These are phyloP conservation scores for Oropetium thomaeum DNA, from an alignment of 176 grass and related monocot species.

Conservation along the genomic window DNA sequence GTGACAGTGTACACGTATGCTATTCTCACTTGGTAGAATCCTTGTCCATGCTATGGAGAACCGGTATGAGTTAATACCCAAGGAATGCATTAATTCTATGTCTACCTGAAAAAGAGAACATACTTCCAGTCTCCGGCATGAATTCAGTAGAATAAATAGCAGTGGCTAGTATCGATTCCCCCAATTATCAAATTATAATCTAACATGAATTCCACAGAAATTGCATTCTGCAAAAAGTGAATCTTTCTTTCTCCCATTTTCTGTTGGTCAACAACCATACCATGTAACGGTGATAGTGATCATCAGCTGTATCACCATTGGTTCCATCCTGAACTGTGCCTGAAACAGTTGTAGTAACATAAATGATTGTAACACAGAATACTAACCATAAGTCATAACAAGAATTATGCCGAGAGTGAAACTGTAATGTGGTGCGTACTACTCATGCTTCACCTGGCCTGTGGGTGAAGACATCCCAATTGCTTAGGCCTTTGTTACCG, in stretches of 20 bases:
- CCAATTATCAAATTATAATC: too few species aligned
- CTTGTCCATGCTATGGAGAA: constrained; percentile 81
- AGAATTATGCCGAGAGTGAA: neutral
- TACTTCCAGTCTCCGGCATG: too few species aligned
- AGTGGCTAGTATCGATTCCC: too few species aligned
- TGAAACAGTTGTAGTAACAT: neutral
- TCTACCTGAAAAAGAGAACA: constrained; percentile 44
- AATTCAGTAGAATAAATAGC: too few species aligned
- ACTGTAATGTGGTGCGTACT: neutral
- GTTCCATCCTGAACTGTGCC: constrained; percentile 42
- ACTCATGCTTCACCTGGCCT: constrained; percentile 16
- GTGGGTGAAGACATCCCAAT: constrained; percentile 77
- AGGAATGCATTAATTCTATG: constrained; percentile 46
- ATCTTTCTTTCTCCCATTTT: too few species aligned
- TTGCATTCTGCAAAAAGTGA: neutral
- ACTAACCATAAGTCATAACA: too few species aligned
- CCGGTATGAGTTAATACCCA: constrained; percentile 66
- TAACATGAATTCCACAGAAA: too few species aligned
- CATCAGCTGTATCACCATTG: constrained; percentile 58
- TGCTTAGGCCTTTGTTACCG: constrained; percentile 63
- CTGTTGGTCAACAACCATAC: constrained; percentile 19
- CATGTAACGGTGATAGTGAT: constrained; percentile 72
- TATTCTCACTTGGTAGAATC: constrained; percentile 61
- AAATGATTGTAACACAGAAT: neutral
- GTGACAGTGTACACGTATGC: neutral